phyloP scores from a whole-genome alignment of 441 rosid species.

The Lepidium campestre region DNA sequence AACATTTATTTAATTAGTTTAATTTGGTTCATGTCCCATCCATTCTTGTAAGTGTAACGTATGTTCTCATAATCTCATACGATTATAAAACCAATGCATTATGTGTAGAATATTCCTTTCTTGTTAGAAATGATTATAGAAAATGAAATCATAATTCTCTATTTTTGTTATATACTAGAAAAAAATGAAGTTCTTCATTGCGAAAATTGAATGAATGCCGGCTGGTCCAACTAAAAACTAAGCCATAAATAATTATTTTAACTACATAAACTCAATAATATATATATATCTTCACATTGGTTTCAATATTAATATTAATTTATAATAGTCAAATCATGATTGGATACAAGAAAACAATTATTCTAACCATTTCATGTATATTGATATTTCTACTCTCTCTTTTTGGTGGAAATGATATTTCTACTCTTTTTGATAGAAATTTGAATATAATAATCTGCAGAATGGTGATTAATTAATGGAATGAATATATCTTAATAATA shows the following conservation, averaged over 20 bases:
- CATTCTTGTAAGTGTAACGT: constrained; percentile 13
- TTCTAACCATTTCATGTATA: not conserved
- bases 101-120: constrained; percentile 12
- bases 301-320: not conserved
- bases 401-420: no score
- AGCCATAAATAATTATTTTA: not conserved
- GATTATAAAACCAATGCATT: constrained; percentile 5
- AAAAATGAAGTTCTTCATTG: not conserved
- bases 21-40: constrained; percentile 23
- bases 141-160: not conserved
- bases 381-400: no score
- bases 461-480: not conserved
- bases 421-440: not conserved
- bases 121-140: not conserved
- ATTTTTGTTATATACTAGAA: not conserved
- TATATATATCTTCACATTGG: not conserved
- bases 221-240: constrained; percentile 4
- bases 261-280: constrained; percentile 1
- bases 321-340: not conserved
- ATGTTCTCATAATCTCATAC: not conserved
- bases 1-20: not conserved
- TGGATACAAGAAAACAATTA: not conserved
- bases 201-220: constrained; percentile 2
- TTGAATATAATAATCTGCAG: not conserved
- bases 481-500: not conserved